A percentile compares a stretch with the other conserved stretches of the same genome.
phyloP scores from a whole-genome alignment of 768 basidiomycete species.

The Trichaptum fuscoviolaceum region DNA sequence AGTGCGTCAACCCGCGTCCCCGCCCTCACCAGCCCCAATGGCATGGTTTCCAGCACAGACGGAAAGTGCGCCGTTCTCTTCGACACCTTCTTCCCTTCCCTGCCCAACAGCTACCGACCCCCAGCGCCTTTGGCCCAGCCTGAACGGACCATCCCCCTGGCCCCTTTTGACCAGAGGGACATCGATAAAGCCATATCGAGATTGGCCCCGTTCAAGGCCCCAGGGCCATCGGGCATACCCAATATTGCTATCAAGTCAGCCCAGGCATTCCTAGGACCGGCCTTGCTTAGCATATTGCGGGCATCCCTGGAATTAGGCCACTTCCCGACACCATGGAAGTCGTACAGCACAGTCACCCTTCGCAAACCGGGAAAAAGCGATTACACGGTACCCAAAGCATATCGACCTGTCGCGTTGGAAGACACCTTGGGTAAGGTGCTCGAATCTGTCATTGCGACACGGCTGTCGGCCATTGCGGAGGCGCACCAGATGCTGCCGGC shows the following conservation, averaged over 20 bases:
- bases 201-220: constrained; percentile 19
- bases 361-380: too few relatives aligned
- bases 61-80: background rate
- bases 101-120: background rate
- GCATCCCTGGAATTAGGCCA: constrained; percentile 22
- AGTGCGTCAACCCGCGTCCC: constrained; percentile 9
- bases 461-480: constrained; percentile 24
- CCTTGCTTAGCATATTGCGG: constrained; percentile 24
- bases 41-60: background rate
- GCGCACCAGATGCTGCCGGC: constrained; percentile 26
- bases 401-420: constrained; percentile 33
- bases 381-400: too few relatives aligned
- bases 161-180: background rate
- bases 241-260: too few relatives aligned
- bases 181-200: background rate
- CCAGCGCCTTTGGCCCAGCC: background rate
- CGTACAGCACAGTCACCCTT: too few relatives aligned
- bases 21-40: constrained; percentile 16
- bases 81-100: background rate
- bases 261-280: constrained; percentile 19
- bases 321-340: constrained; percentile 25
- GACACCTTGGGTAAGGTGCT: constrained; percentile 28
- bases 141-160: background rate
- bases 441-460: constrained; percentile 16
- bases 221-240: too few relatives aligned